Conservation (phyloP, 2,329 filamentous ascomycete species). For the Colletotrichum camelliae region DNA sequence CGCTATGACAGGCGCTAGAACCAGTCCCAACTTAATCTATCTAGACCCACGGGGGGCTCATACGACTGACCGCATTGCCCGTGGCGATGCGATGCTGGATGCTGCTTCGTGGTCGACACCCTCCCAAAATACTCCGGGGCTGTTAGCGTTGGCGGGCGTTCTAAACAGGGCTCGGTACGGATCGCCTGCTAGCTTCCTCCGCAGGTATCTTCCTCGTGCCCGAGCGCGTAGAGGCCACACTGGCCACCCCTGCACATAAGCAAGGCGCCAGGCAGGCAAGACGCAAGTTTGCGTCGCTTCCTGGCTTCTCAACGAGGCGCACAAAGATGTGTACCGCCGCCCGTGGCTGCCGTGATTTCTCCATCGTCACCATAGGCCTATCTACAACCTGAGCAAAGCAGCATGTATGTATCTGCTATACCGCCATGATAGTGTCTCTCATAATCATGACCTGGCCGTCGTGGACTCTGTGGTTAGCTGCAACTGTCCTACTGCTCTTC, state of each 20-base stretch:
- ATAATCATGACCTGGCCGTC: neutral
- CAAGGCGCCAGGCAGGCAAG: neutral
- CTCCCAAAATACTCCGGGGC: neutral
- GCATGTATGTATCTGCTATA: neutral
- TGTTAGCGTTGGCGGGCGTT: neutral
- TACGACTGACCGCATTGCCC: neutral
- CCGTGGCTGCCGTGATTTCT: neutral
- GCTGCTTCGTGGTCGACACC: neutral
- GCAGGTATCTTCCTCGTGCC: neutral
- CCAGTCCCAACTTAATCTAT: neutral
- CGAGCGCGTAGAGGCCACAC: neutral
- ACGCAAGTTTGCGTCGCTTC: neutral
- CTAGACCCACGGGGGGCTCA: neutral
- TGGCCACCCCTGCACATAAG: neutral
- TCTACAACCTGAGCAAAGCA: neutral
- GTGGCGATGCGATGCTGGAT: neutral
- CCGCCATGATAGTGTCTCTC: neutral
- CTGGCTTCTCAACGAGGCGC: neutral
- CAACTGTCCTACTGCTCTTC: neutral
- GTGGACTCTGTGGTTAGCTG: neutral
- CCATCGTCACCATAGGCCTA: neutral
- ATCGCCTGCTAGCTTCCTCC: neutral
- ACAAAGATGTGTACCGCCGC: neutral
- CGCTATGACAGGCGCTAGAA: too few species aligned
- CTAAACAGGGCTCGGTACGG: neutral